A percentile compares a stretch with the other conserved stretches of the same genome.
Evolutionary conservation across 2,329 filamentous ascomycete genomes (phyloP).

Genomic region (Aspergillus sp.): DNA sequence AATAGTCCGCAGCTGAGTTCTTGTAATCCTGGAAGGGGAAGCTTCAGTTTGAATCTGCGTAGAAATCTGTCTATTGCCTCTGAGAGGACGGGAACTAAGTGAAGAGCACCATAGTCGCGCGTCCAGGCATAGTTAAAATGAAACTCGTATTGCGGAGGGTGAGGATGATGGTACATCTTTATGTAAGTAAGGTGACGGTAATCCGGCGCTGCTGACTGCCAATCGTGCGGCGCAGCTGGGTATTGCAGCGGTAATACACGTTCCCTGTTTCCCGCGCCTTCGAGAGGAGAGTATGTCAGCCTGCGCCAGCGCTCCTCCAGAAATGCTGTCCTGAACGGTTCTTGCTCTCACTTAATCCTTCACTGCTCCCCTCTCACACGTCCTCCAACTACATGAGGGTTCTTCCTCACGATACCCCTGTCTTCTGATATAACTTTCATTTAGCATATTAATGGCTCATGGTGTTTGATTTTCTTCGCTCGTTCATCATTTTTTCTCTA

Average conservation of each 20-base stretch:
- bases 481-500: slow-evolving; percentile 16
- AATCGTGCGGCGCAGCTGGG: background rate
- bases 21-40: background rate
- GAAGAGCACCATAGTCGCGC: background rate
- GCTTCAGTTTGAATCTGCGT: background rate
- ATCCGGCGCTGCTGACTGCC: slow-evolving; percentile 8
- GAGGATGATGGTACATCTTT: background rate
- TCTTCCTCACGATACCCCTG: slow-evolving; percentile 7
- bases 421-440: slow-evolving; percentile 16
- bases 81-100: background rate
- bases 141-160: background rate
- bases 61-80: background rate
- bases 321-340: slow-evolving; percentile 15
- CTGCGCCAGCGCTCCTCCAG: slow-evolving; percentile 5
- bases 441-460: slow-evolving; percentile 18
- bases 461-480: slow-evolving; percentile 18
- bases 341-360: slow-evolving; percentile 7
- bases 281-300: slow-evolving; percentile 14
- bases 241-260: slow-evolving; percentile 15
- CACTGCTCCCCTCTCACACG: slow-evolving; percentile 8
- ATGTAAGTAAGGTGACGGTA: background rate
- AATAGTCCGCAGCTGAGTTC: background rate
- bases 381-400: slow-evolving; percentile 13
- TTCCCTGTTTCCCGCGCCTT: slow-evolving; percentile 11
- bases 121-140: background rate